A percentile compares a stretch with the other conserved stretches of the same genome.
These are phyloP conservation scores for Malassezia globosa DNA, from an alignment of 1,284 basidiomycete genomes.

Conservation along the genomic window DNA sequence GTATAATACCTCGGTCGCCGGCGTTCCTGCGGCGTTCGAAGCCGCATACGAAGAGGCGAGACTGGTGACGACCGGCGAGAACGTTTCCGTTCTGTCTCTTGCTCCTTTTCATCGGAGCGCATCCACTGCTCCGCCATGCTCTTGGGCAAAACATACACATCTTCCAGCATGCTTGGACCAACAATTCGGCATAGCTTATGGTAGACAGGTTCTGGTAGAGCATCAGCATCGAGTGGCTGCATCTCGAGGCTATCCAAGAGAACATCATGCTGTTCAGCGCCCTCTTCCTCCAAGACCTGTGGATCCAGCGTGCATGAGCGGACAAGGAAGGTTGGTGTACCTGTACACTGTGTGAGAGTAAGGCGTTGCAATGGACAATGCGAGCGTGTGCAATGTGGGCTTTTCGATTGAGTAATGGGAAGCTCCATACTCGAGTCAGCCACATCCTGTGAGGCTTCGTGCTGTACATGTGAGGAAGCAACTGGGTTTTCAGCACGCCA, in stretches of 20 bases:
- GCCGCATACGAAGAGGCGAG: conserved; percentile 1
- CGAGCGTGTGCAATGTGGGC: conserved; percentile 4
- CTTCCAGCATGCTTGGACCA: conserved; percentile 6
- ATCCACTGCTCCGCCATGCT: conserved; percentile 9
- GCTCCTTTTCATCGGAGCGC: neutral
- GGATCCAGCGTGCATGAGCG: conserved; percentile 9
- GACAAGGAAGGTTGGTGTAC: conserved; percentile 12
- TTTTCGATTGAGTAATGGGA: no score
- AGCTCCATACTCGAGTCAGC: no score
- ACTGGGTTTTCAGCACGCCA: no score
- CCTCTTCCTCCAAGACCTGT: conserved; percentile 5
- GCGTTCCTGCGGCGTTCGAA: conserved; percentile 6
- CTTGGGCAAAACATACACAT: conserved; percentile 8
- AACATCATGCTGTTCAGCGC: conserved; percentile 3
- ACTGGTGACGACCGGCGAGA: neutral
- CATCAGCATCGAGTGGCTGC: conserved; percentile 6
- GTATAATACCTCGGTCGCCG: neutral
- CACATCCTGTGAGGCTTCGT: no score
- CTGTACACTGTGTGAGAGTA: neutral
- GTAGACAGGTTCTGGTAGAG: conserved; percentile 10
- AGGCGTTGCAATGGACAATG: conserved; percentile 12
- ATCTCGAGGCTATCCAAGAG: conserved; percentile 11
- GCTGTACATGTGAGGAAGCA: no score
- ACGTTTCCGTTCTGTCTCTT: neutral
- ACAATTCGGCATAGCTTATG: conserved; percentile 12